Base-by-base conservation (phyloP, 169 alveolate genomes). In the Plasmodium sp. region DNA sequence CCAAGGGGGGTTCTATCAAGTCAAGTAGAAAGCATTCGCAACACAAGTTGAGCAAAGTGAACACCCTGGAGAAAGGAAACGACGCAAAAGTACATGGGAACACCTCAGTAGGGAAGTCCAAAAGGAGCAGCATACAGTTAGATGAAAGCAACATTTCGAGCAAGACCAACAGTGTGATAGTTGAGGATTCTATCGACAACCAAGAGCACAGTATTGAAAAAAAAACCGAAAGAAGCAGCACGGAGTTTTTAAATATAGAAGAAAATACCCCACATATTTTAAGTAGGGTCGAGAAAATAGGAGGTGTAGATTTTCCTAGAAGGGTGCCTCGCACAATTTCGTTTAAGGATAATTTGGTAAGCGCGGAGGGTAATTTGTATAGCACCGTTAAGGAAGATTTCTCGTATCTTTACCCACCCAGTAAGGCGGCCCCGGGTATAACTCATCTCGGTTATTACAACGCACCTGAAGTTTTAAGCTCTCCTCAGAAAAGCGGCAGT, bases 121-220 rank as follows among this genome's bases (percentile, higher is more conserved):
- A 31, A 88, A 62, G 75, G 72, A 18, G 39, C 12, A 34, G 39
- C n/a, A 67, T 4, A 18, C 43, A 31, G 43, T 80, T 80, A 33
- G 90, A 81, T 58, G 94, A 77, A 27, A 88, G 48, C 36, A 81
- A 79, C 22, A 88, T 79, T 88, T 88, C 45, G 34, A 58, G 36
- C 75, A 62, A 88, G 54, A 48, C 22, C 81, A 54, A 43, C 62
- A 88, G 82, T 79, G 39, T 58, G n/a, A 88, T 79, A 79, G 81
- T 80, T 56, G 84, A 71, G 51, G 45, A 14, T 41, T 39, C 48
- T 48, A 62, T 39, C 22, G 39, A 81, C 72, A 88, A 88, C 48
- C 81, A 56, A 34, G 41, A 41, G 33, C 12, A 80, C 33, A 43
- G 9, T 45, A 88, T 51, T 5, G 73, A 67, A 2, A 88, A 22